These are phyloP conservation scores for Craspedostauros australis DNA, from an alignment of 108 stramenopile genomes.

Conservation along the genomic window DNA sequence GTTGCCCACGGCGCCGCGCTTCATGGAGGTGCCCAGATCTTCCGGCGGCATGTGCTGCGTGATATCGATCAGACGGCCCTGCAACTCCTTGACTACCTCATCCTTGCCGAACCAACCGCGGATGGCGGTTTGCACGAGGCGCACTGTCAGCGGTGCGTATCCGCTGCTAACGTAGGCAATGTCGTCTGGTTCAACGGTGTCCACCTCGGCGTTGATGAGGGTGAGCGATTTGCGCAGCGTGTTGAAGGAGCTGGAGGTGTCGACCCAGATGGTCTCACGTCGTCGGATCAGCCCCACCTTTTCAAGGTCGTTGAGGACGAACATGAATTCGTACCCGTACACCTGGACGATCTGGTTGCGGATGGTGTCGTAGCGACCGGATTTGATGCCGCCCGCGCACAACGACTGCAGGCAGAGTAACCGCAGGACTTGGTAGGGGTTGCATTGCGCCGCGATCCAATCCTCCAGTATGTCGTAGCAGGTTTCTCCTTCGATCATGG, in stretches of 20 bases:
- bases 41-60: slow-evolving; percentile 53
- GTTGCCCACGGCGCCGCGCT: slow-evolving; percentile 11
- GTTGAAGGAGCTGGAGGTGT: slow-evolving; percentile 61
- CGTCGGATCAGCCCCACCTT: slow-evolving; percentile 73
- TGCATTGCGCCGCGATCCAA: slow-evolving; percentile 66
- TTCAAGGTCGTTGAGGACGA: slow-evolving; percentile 81
- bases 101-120: slow-evolving; percentile 74
- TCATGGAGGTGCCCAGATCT: slow-evolving; percentile 53
- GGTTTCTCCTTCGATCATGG: slow-evolving; percentile 89
- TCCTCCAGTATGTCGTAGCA: slow-evolving; percentile 82
- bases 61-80: slow-evolving; percentile 68
- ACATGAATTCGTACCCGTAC: slow-evolving; percentile 87
- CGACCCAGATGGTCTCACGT: slow-evolving; percentile 66
- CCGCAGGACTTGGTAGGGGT: slow-evolving; percentile 62
- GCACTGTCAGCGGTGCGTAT: slow-evolving; percentile 87
- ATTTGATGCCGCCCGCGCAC: slow-evolving; percentile 85
- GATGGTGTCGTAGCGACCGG: slow-evolving; percentile 79
- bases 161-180: slow-evolving; percentile 89
- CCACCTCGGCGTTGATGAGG: slow-evolving; percentile 87
- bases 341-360: slow-evolving; percentile 83
- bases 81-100: slow-evolving; percentile 59
- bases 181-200: slow-evolving; percentile 85
- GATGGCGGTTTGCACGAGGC: slow-evolving; percentile 83
- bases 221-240: slow-evolving; percentile 68
- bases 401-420: slow-evolving; percentile 88